Conservation (phyloP, 768 basidiomycete genomes). For the Strobilomyces confusus region DNA sequence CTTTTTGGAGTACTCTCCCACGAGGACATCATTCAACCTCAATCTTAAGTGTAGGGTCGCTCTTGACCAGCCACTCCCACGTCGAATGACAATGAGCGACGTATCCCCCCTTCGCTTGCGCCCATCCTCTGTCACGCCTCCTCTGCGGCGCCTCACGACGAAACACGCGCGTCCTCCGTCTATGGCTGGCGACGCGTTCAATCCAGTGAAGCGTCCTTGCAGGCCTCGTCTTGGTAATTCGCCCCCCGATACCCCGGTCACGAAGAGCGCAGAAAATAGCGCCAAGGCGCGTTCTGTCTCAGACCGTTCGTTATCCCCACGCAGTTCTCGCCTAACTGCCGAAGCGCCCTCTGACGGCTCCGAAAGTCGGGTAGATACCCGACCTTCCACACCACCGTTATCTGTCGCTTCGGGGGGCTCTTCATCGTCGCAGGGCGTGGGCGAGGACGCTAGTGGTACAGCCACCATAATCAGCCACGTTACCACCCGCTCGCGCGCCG, state of each 20-base stretch:
- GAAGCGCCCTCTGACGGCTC: conserved; percentile 18
- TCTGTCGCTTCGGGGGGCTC: conserved; percentile 25
- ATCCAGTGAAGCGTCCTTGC: conserved; percentile 28
- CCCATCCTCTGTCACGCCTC: conserved; percentile 26
- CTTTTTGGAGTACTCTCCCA: conserved; percentile 37
- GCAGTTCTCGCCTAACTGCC: conserved; percentile 21
- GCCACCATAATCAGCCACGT: conserved; percentile 37
- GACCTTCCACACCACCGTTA: conserved; percentile 28
- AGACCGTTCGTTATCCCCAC: conserved; percentile 15
- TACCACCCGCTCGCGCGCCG: conserved; percentile 32
- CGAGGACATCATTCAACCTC: conserved; percentile 31
- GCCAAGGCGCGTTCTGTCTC: conserved; percentile 16
- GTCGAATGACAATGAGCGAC: conserved; percentile 35
- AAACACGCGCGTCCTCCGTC: conserved; percentile 27
- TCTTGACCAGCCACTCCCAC: conserved; percentile 29
- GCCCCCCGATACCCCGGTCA: conserved; percentile 13
- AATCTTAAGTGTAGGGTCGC: conserved; percentile 29
- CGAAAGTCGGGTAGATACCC: conserved; percentile 24
- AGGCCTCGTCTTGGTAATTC: conserved; percentile 20
- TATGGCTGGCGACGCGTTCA: conserved; percentile 25
- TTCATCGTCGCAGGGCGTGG: conserved; percentile 21
- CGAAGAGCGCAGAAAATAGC: conserved; percentile 18
- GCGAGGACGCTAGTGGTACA: conserved; percentile 24
- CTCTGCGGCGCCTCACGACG: conserved; percentile 23
- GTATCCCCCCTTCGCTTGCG: conserved; percentile 34